These are phyloP conservation scores for Croton setiger DNA, from an alignment of 441 rosid genomes.

Conservation along the genomic window DNA sequence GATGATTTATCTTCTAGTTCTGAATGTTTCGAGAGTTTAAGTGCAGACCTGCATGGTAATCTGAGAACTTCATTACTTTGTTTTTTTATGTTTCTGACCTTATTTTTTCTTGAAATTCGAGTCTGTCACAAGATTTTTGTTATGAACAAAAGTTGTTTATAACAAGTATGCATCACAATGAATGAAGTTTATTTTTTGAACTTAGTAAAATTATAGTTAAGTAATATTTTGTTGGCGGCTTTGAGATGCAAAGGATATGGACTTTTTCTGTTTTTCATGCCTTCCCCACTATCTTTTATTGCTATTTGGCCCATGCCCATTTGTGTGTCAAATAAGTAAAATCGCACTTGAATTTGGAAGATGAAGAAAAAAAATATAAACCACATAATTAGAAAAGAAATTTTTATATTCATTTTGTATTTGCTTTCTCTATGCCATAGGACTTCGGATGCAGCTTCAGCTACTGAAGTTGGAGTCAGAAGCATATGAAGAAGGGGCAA, in stretches of 20 bases:
- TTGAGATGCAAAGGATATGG: too few species aligned
- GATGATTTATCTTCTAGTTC: constrained; percentile 76
- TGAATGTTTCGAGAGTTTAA: constrained; percentile 89
- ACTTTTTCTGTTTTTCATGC: too few species aligned
- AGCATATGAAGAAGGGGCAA: constrained; percentile 53
- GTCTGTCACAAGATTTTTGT: background rate
- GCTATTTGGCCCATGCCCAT: too few species aligned
- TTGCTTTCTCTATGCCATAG: constrained; percentile 29
- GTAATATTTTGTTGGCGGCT: too few species aligned
- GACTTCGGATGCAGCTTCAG: constrained; percentile 92
- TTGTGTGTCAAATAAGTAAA: background rate
- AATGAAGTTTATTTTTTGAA: too few species aligned
- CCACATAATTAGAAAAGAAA: too few species aligned
- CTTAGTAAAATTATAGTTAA: too few species aligned
- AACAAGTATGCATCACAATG: background rate
- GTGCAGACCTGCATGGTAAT: constrained; percentile 90
- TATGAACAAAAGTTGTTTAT: background rate
- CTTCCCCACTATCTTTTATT: too few species aligned
- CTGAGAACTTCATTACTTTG: background rate
- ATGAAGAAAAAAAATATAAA: too few species aligned
- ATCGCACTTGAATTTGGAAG: background rate
- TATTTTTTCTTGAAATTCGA: constrained; percentile 4
- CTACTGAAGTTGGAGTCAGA: constrained; percentile 84
- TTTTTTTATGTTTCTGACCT: background rate
- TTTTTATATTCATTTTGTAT: background rate